Evolutionary conservation across 257 asterid species (phyloP), one percentile per base, ranked within the genome.

Genomic region (Coffea eugenioides): DNA sequence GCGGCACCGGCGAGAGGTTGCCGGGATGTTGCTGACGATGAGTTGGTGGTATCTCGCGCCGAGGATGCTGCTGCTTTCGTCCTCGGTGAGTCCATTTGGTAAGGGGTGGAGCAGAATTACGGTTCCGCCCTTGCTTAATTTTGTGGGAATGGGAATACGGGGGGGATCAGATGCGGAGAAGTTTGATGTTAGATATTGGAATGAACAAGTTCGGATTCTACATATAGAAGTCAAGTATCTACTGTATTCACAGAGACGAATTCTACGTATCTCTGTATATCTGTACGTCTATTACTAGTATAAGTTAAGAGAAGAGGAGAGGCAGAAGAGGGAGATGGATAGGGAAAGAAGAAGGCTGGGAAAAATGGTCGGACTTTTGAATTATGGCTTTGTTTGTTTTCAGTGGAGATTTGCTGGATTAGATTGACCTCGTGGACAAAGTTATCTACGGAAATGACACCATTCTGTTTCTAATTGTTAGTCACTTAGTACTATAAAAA

Each of bases 1-100:
- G 51, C 70, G n/a, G 81, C 8, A 34, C 78, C 77, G 75, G 71
- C 34, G 54, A 74, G 71, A 23, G 61, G n/a, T 49, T 64, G 85
- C 79, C 70, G 73, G 20, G 84, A 39, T 4, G 43, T 4, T 39
- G 43, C 43, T 39, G 43, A 51, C 1, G 74, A 62, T 52, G 59
- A 52, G 59, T 20, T 52, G 39, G 57, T 45, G 36, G 51, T 46
- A 9, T 74, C 64, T 56, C 56, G 70, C 56, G 77, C 56, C 71
- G 80, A 77, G 73, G 46, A 39, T 73, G 20, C 21, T 13, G 57
- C 18, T 15, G 56, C 21, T 27, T 48, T 79, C 76, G 80, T 74
- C 46, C 74, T 82, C 75, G 91, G 77, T 27, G 90, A 73, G 20
- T 76, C 89, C 93, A 91, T 80, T n/a, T 46, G 34, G 15, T 21